Conservation (phyloP, 139 green algal species). For the Coelastrella sp. region DNA sequence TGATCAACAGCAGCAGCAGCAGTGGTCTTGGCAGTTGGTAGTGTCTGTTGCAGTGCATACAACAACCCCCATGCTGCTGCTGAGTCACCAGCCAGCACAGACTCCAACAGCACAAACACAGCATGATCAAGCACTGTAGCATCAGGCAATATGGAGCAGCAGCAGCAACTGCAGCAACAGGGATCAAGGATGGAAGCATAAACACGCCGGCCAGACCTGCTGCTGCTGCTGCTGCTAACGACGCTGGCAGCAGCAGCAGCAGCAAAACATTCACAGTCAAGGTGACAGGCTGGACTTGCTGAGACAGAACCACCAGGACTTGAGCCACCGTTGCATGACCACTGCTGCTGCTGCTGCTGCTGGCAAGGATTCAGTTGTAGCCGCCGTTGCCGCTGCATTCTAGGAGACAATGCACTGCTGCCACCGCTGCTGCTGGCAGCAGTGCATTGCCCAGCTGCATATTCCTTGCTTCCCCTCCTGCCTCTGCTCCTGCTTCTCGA, state of each 20-base stretch:
- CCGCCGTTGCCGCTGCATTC: background rate
- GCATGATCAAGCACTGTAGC: conserved; percentile 20
- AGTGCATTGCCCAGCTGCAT: background rate
- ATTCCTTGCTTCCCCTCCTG: background rate
- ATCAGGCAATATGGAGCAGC: background rate
- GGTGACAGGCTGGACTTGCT: background rate
- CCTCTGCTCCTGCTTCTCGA: background rate
- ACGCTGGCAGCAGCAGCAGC: background rate
- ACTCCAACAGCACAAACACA: conserved; percentile 10
- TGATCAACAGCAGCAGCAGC: background rate
- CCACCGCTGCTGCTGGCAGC: background rate
- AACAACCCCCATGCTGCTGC: background rate
- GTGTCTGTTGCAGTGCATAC: conserved; percentile 35
- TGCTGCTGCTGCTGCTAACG: background rate
- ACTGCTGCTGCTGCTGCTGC: conserved; percentile 18
- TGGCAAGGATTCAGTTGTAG: background rate
- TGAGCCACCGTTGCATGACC: background rate
- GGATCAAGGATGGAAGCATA: background rate
- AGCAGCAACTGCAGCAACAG: conserved; percentile 27
- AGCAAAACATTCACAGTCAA: conserved; percentile 15
- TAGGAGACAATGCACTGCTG: background rate
- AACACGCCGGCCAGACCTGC: background rate
- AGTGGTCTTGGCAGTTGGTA: background rate
- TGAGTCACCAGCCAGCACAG: background rate
- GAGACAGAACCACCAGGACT: background rate